Percentiles rank a stretch among this genome's conserved stretches.
Evolutionary conservation across 495 filamentous ascomycete genomes (phyloP).

Genomic region (Neurospora sp.): DNA sequence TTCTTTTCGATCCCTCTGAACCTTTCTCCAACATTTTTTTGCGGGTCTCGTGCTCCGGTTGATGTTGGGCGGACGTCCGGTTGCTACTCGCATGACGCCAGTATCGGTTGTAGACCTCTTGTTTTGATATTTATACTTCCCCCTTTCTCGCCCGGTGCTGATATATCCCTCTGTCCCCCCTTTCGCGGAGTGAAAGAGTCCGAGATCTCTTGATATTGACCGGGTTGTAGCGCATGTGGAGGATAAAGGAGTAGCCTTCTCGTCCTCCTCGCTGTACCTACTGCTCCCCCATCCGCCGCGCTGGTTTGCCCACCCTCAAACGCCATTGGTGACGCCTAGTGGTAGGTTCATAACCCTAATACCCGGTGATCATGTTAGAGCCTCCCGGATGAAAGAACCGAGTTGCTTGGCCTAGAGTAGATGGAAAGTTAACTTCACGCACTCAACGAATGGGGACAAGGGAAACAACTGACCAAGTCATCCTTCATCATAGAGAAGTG

Average conservation of each 20-base stretch:
- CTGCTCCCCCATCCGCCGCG: background rate
- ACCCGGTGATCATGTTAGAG: background rate
- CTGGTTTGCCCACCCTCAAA: background rate
- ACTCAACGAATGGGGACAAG: background rate
- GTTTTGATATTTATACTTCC: too few relatives aligned
- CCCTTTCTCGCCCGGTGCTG: background rate
- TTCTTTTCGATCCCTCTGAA: background rate
- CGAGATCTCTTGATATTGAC: background rate
- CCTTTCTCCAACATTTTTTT: background rate
- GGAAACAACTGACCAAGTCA: conserved; percentile 33
- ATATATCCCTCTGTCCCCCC: too few relatives aligned
- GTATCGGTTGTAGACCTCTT: background rate
- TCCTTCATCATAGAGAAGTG: conserved; percentile 67
- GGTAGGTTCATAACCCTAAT: too few relatives aligned
- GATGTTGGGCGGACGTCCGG: background rate
- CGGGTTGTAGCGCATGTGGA: background rate
- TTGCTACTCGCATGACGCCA: background rate
- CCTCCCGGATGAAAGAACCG: conserved; percentile 29
- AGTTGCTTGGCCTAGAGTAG: conserved; percentile 28
- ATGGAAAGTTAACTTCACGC: background rate
- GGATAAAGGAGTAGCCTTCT: background rate
- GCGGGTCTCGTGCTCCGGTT: background rate
- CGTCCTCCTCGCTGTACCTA: background rate
- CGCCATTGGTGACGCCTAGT: background rate
- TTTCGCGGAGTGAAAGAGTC: background rate